Percentiles rank a stretch among this genome's conserved stretches.
These are phyloP conservation scores for Lepiota venenata DNA, from an alignment of 768 basidiomycete genomes.

Conservation along the genomic window DNA sequence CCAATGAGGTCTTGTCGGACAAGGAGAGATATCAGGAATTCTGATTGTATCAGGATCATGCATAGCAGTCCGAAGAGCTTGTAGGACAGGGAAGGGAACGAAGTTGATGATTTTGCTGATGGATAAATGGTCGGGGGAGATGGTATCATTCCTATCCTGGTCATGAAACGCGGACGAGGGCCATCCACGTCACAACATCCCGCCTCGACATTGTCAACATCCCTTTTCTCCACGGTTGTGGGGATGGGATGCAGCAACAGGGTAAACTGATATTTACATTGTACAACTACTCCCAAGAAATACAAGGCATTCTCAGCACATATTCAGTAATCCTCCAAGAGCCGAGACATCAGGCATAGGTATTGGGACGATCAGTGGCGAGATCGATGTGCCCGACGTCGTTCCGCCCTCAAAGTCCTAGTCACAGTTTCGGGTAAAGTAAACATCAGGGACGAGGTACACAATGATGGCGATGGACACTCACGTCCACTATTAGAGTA, in stretches of 20 bases:
- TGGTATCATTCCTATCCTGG: too few species aligned
- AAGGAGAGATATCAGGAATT: neutral
- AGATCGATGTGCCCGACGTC: neutral
- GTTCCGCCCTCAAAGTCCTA: slow-evolving; percentile 9
- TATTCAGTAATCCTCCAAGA: slow-evolving; percentile 8
- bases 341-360: slow-evolving; percentile 8
- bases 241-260: neutral
- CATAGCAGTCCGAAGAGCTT: neutral
- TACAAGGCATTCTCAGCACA: neutral
- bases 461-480: neutral
- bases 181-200: neutral
- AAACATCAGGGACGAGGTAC: neutral
- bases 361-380: slow-evolving; percentile 8
- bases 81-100: neutral
- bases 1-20: neutral
- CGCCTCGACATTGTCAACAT: neutral
- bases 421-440: neutral
- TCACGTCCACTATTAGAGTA: slow-evolving; percentile 1
- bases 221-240: neutral
- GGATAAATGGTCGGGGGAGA: too few species aligned
- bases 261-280: neutral
- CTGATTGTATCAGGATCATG: slow-evolving; percentile 1
- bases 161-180: neutral
- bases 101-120: neutral
- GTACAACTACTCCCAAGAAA: neutral